Percentiles rank a stretch among this genome's conserved stretches.
These are phyloP conservation scores for Cutaneotrichosporon sp. DNA, from an alignment of 1,284 basidiomycete species.

Conservation along the genomic window DNA sequence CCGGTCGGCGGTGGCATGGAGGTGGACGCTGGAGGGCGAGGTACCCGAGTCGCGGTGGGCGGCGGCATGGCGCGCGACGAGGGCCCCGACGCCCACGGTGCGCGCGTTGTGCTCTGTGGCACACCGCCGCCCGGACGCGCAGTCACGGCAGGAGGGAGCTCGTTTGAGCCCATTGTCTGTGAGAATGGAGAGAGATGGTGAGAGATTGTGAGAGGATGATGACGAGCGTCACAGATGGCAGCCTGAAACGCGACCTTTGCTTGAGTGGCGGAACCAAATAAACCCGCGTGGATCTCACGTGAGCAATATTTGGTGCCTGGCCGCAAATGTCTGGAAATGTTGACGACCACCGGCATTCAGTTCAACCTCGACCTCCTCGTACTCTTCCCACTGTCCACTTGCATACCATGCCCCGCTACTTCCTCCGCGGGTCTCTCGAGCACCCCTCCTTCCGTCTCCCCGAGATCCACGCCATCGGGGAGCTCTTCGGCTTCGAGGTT, in stretches of 20 bases:
- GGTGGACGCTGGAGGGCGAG: background rate
- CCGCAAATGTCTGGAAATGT: conserved; percentile 5
- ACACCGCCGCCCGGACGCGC: background rate
- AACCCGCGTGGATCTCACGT: background rate
- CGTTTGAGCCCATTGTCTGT: background rate
- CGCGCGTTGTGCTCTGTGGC: background rate
- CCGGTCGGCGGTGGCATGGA: background rate
- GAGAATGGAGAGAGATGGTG: background rate
- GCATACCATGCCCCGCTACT: conserved; percentile 57
- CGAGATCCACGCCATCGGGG: conserved; percentile 60
- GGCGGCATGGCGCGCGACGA: conserved; percentile 4
- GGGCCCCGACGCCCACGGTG: background rate
- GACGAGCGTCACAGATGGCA: background rate
- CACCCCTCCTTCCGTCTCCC: conserved; percentile 79
- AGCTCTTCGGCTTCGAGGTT: conserved; percentile 45
- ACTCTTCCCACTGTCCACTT: background rate
- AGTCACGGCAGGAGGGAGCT: background rate
- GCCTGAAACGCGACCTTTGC: background rate
- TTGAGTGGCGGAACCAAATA: conserved; percentile 2
- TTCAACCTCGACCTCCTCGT: background rate
- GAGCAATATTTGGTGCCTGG: background rate
- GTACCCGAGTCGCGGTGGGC: background rate
- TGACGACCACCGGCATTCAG: background rate
- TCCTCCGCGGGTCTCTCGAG: conserved; percentile 74
- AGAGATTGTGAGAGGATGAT: background rate